Evolutionary conservation across 257 asterid species (phyloP), one percentile per base, ranked within the genome.

Genomic region (Cruciata laevipes): DNA sequence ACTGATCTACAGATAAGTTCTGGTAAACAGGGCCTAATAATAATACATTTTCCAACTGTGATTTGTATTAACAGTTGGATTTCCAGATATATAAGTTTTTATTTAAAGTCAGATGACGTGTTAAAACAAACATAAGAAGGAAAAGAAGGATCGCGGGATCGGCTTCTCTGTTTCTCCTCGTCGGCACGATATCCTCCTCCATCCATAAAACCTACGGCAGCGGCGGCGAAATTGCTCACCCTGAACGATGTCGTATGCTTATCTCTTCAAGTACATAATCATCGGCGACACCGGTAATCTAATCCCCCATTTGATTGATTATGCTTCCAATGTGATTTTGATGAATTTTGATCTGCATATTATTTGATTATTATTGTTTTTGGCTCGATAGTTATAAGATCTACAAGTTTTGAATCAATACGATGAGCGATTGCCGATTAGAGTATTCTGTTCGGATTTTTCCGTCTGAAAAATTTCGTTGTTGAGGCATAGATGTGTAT

Each of bases 281-380:
- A 90, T 90, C 77, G 97, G 97, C 33, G 97, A 88, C 58, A 90
- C 97, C 23, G 97, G 97, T 90, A 86, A 80, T 63, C 67, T 47
- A 37, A 63, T 44, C 59, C 63, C 38, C 51, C 4, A 10, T 20
- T 13, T 1, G 2, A 6, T 53, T 55, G 57, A 4, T 51, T 51
- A 17, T 12, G 6, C 11, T 51, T 63, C 18, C 57, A 53, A 52
- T 24, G 14, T 64, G 47, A 40, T 8, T 53, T 53, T 8, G 35
- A 23, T 7, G 35, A 18, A 63, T 17, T 53, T 52, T 18, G 16
- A 18, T 60, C n/a, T 6, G 35, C 35, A 58, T 58, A 49, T 49
- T 14, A 1, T 14, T 16, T 49, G 60, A 53, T 53, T 53, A 10
- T 53, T 6, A 8, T 53, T 7, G 20, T n/a, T 52, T n/a, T 53